Evolutionary conservation across 2,329 filamentous ascomycete genomes (phyloP).

Genomic region (Colletotrichum sp.): DNA sequence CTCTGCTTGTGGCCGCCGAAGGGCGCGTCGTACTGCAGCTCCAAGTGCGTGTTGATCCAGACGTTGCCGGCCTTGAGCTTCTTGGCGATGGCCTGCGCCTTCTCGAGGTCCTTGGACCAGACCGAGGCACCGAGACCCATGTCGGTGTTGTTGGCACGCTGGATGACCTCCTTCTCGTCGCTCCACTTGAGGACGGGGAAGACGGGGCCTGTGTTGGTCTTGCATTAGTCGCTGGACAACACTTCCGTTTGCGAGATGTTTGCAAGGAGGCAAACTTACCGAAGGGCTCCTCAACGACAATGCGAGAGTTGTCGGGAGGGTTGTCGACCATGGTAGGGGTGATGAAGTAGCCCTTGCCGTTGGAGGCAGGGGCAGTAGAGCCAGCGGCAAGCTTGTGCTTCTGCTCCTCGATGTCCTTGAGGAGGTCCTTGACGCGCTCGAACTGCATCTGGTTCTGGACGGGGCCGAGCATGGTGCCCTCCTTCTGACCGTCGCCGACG

Average conservation of each 20-base stretch:
- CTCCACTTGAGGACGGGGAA: conserved; percentile 67
- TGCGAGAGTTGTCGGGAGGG: conserved; percentile 59
- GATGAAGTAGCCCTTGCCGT: conserved; percentile 57
- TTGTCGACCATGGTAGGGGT: conserved; percentile 65
- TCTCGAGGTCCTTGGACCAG: conserved; percentile 58
- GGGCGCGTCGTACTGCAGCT: conserved; percentile 38
- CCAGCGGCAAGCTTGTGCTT: conserved; percentile 19
- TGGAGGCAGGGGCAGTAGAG: conserved; percentile 36
- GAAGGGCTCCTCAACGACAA: conserved; percentile 60
- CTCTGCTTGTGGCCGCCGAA: conserved; percentile 52
- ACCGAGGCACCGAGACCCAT: conserved; percentile 63
- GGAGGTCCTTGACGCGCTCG: conserved; percentile 36
- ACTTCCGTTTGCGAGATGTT: background rate
- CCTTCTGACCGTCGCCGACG: conserved; percentile 14
- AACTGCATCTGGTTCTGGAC: conserved; percentile 71
- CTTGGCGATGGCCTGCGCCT: conserved; percentile 56
- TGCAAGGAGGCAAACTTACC: background rate
- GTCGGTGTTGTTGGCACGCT: conserved; percentile 56
- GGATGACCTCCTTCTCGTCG: conserved; percentile 64
- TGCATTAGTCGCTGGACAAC: background rate
- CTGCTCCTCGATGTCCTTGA: conserved; percentile 18
- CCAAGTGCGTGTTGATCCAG: conserved; percentile 65
- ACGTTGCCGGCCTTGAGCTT: conserved; percentile 64
- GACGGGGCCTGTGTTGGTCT: conserved; percentile 53
- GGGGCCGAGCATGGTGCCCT: conserved; percentile 50